Conservation (phyloP, 768 basidiomycete species). For the Rhodotorula toruloides region DNA sequence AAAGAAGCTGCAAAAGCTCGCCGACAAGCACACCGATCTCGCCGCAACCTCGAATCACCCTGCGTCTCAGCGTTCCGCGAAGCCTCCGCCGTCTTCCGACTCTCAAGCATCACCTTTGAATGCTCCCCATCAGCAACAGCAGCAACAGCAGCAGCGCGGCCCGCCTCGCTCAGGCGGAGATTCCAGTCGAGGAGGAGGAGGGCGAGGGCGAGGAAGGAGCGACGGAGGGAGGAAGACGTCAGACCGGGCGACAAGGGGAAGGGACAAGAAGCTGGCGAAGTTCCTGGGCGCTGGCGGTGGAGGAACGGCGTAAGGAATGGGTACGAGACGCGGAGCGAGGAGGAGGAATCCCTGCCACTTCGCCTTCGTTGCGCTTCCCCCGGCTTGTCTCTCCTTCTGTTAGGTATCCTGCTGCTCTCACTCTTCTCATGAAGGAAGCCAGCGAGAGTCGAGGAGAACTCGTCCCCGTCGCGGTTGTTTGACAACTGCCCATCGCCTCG, state of each 20-base stretch:
- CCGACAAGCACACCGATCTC: conserved; percentile 69
- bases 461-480: no score
- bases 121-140: neutral
- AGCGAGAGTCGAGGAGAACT: no score
- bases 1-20: conserved; percentile 69
- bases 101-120: neutral
- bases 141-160: conserved; percentile 45
- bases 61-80: neutral
- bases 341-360: no score
- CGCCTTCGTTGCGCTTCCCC: no score
- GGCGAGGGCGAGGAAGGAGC: neutral
- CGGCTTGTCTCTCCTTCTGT: no score
- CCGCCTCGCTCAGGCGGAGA: conserved; percentile 40
- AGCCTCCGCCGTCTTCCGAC: neutral
- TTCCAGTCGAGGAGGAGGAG: neutral
- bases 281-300: no score
- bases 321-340: no score
- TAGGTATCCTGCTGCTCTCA: no score
- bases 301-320: no score
- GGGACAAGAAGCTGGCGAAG: conserved; percentile 85
- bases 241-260: conserved; percentile 59
- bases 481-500: no score
- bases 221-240: conserved; percentile 24
- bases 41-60: conserved; percentile 46
- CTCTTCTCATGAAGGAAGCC: no score